Base-by-base conservation (phyloP, 176 grass and related monocot species). In the Oryza coarctata region DNA sequence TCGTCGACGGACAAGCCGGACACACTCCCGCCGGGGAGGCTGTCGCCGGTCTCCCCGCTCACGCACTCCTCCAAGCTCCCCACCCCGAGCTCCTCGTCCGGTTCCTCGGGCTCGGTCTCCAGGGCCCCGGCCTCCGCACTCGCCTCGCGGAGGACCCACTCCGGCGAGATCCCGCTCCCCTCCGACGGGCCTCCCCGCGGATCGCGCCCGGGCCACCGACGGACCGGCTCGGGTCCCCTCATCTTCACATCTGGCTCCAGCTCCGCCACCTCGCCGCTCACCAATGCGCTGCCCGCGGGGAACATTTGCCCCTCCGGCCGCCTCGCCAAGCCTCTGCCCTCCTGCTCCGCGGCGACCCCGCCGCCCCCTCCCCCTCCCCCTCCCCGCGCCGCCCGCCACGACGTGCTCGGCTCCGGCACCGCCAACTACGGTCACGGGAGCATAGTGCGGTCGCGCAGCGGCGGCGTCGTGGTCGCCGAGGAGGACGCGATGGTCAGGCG, bases 251-350 rank as follows among this genome's bases (percentile, higher is more conserved):
- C 88, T 17, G 83, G 80, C 81, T 77, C 87, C 77, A 87, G 65
- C 85, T 86, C 93, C 10, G 96, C 93, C 28, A 95, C 88, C 62
- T 98, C 96, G 36, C 92, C 93, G 9, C 71, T 84, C 84, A 82
- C 90, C 63, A 89, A 93, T 66, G 72, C 88, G n/a, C 88, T 93
- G n/a, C 93, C 96, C 0, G 71, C 93, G 0, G 96, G 96, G 7
- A 98, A 95, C 85, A 98, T 98, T 80, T 98, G 90, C 71, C 93
- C 96, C 12, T 93, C 93, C 11, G 96, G 93, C 5, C 94, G 88
- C 69, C 65, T 98, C 38, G 84, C 75, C 13, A 98, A 95, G 80
- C 71, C 88, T 49, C 71, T 87, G 6, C 64, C 82, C 1, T 75
- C 78, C 25, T 86, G 77, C 68, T 81, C 81, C 28, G 69, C 69